Evolutionary conservation across 2,329 filamentous ascomycete species (phyloP), one percentile per base, ranked within the genome.

Genomic region (Xylariomycetidae sp.): DNA sequence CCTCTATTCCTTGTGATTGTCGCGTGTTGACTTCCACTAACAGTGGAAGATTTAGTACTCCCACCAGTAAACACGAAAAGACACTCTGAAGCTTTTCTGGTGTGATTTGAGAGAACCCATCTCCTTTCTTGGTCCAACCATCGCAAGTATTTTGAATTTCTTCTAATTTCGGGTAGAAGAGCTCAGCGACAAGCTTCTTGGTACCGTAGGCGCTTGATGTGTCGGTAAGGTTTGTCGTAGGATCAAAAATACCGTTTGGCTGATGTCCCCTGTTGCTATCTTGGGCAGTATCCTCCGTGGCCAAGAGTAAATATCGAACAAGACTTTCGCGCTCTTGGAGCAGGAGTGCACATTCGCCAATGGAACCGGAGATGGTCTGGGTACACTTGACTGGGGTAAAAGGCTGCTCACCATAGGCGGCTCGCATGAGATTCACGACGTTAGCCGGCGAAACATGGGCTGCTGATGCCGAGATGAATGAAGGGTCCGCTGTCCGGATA

Each of bases 401-500:
- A 5, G 53, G 46, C 4, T 58, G 47, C 19, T 58, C 48, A 8
- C 85, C 85, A 23, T 83, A 79, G 48, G 85, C 87, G 12, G 74
- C 70, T 40, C 77, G 66, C n/a, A 95, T 56, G 4, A 94, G 61
- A 43, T 77, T 78, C 23, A 85, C 61, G 15, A 94, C 58, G 43
- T 88, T 77, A 19, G 72, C 53, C 4, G 85, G 77, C 12, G 74
- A 72, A 25, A 80, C 73, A 55, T 85, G 82, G 9, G 67, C 59
- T 3, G 80, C 75, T 45, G 82, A 72, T 13, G 77, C 72, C 5
- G 76, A 72, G n/a, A 79, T 75, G 57, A 84, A 86, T 4, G 69
- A 63, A 35, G 74, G 66, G 50, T 94, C 87, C 25, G 70, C 80
- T 84, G 42, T 8, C 14, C 11, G 37, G 28, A 46, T 5, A 28